Conservation (phyloP, 768 basidiomycete species). For the button mushroom (Agaricus bisporus) region DNA sequence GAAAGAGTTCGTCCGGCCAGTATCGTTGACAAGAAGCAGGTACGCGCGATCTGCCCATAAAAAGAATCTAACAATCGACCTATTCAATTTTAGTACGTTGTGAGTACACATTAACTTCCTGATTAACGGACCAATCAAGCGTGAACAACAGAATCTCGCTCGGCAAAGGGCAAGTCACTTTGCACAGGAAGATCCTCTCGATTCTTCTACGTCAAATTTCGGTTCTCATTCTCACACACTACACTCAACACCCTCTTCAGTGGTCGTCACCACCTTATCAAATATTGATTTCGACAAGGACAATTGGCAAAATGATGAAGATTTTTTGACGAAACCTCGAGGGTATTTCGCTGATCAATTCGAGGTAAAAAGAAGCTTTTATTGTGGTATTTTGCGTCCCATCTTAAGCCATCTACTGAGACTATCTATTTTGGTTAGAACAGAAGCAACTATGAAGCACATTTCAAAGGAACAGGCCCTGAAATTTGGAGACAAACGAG, state of each 20-base stretch:
- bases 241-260: conserved; percentile 37
- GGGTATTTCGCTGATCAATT: conserved; percentile 98
- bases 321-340: conserved; percentile 48
- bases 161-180: conserved; percentile 73
- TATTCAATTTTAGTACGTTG: conserved; percentile 47
- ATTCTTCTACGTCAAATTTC: conserved; percentile 15
- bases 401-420: not conserved
- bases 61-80: not conserved
- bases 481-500: conserved; percentile 94
- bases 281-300: conserved; percentile 30
- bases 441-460: conserved; percentile 83
- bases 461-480: conserved; percentile 85
- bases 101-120: conserved; percentile 19
- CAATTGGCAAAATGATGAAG: conserved; percentile 31
- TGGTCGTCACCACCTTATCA: conserved; percentile 47
- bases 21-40: conserved; percentile 96
- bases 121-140: not conserved
- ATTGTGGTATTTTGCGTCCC: not conserved
- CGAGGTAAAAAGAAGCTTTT: conserved; percentile 36
- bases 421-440: conserved; percentile 42
- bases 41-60: conserved; percentile 21
- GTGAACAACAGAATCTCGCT: conserved; percentile 69
- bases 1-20: conserved; percentile 90
- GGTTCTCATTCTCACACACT: conserved; percentile 26
- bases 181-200: conserved; percentile 36